Evolutionary conservation across 2,329 filamentous ascomycete species (phyloP).

Genomic region (Aureobasidium mangrovei): DNA sequence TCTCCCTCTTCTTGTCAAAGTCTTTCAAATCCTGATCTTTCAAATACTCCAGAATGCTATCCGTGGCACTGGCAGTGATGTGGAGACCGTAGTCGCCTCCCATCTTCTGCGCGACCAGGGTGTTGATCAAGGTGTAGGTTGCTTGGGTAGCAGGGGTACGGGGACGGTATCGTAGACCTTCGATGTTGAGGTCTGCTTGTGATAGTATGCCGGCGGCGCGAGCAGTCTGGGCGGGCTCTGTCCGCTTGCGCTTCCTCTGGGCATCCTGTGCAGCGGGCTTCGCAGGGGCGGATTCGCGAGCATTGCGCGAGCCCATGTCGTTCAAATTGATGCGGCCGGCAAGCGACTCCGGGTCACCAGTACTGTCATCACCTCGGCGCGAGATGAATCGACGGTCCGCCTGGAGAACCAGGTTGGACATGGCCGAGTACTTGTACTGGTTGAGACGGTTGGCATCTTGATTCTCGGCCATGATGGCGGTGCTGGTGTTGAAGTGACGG

Average conservation of each 20-base stretch:
- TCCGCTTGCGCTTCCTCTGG: slow-evolving; percentile 75
- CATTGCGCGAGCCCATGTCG: slow-evolving; percentile 85
- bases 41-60: slow-evolving; percentile 79
- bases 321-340: slow-evolving; percentile 86
- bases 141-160: slow-evolving; percentile 84
- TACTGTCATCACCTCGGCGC: slow-evolving; percentile 85
- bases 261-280: slow-evolving; percentile 45
- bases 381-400: slow-evolving; percentile 94
- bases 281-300: slow-evolving; percentile 70
- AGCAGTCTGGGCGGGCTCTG: slow-evolving; percentile 56
- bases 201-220: slow-evolving; percentile 71
- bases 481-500: neutral
- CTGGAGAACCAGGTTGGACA: slow-evolving; percentile 99
- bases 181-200: slow-evolving; percentile 75
- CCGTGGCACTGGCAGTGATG: slow-evolving; percentile 85
- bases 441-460: slow-evolving; percentile 27
- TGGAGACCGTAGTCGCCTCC: slow-evolving; percentile 92
- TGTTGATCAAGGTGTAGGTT: slow-evolving; percentile 89
- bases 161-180: slow-evolving; percentile 85
- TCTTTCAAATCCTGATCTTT: slow-evolving; percentile 97
- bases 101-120: slow-evolving; percentile 76
- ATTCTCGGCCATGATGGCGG: slow-evolving; percentile 24
- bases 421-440: slow-evolving; percentile 40
- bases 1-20: slow-evolving; percentile 95
- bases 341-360: slow-evolving; percentile 93